These are phyloP conservation scores for Funneliformis geosporum DNA, from an alignment of 192 early-diverging fungal genomes.

Conservation along the genomic window DNA sequence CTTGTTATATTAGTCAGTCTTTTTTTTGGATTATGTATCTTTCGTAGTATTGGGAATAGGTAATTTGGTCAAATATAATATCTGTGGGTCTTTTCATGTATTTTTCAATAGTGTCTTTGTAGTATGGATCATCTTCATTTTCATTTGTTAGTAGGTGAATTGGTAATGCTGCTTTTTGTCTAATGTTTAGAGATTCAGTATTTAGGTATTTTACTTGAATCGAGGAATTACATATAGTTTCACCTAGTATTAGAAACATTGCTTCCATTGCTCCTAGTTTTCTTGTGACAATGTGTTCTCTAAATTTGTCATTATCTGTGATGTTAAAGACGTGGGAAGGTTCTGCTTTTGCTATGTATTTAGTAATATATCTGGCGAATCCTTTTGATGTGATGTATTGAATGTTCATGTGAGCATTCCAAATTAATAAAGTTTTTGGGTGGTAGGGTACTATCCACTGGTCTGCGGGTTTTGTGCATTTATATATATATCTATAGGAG, in stretches of 20 bases:
- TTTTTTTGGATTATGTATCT: too few species aligned
- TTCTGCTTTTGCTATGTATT: constrained; percentile 3
- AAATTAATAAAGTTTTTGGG: too few species aligned
- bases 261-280: constrained; percentile 3
- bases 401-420: neutral
- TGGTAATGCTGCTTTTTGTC: neutral
- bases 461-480: too few species aligned
- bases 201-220: neutral
- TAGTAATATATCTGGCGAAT: neutral
- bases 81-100: too few species aligned
- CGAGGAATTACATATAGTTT: constrained; percentile 9
- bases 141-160: neutral
- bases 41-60: too few species aligned
- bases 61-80: too few species aligned
- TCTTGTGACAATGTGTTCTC: neutral
- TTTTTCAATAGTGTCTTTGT: too few species aligned
- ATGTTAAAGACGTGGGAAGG: constrained; percentile 3
- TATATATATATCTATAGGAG: too few species aligned
- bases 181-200: neutral
- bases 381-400: too few species aligned
- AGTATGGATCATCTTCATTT: neutral
- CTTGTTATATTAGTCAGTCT: too few species aligned
- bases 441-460: too few species aligned
- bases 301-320: neutral
- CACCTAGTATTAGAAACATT: neutral